Base-by-base conservation (phyloP, 2,329 filamentous ascomycete species). In the Diaporthe vexans region DNA sequence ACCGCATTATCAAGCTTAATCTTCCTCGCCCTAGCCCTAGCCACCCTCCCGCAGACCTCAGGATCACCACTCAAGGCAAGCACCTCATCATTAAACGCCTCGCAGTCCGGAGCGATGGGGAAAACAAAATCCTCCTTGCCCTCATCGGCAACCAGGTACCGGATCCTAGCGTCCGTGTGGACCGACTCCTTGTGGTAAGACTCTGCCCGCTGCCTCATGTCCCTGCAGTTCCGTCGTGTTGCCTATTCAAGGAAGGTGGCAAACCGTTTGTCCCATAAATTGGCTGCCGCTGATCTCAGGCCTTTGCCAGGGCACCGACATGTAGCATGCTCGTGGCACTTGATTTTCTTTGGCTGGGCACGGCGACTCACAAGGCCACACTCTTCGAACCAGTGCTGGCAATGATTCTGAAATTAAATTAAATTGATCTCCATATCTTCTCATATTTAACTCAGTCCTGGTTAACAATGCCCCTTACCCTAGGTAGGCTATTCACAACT, bases 61-160 rank as follows among this genome's bases (percentile, higher is more conserved):
- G n/a, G n/a, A n/a, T n/a, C n/a, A n/a, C 67, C 52, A 24, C n/a
- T n/a, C 3, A 48, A 58, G 1, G 15, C 43, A 5, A 71, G 26
- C 6, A 48, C 24, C 37, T 48, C 67, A 17, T 46, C 19, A 1
- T 71, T 71, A 6, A 46, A 37, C 0, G 54, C 67, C 54, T 57
- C 58, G 1, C 54, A 29, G 46, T 71, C 67, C 19, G 67, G 52
- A 17, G 67, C 67, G 11, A 71, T 71, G 13, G 37, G 67, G 1
- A 48, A 35, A 0, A 71, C 33, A 26, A 56, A 71, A 3, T 58
- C 67, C 0, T 54, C 67, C 40, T 37, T 58, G 21, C 58, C 67
- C 37, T n/a, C 8, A 26, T 57, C 51, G 2, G 40, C 67, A 1
- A 56, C 46, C 67, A 71, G 43, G 40, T 71, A 71, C 19, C 67